Percentiles rank a stretch among this genome's conserved stretches.
Conservation (phyloP, 2,329 filamentous ascomycete species). For the Penicillium aurantiogriseum region DNA sequence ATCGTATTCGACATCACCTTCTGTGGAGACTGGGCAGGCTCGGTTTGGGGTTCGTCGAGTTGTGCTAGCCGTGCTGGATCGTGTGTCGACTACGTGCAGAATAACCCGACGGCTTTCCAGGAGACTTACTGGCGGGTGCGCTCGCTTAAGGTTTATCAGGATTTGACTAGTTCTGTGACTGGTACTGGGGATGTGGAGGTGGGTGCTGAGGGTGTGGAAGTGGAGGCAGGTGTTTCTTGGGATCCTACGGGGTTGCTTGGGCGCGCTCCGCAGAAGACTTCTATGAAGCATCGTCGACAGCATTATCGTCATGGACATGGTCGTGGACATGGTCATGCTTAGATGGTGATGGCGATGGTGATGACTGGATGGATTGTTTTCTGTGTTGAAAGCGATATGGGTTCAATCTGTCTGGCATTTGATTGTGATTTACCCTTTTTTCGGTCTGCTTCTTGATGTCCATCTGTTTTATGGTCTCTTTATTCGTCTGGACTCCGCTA, state of each 20-base stretch:
- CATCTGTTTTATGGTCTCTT: not conserved
- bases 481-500: not conserved
- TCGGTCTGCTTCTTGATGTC: not conserved
- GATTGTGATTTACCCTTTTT: not conserved
- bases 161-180: not conserved
- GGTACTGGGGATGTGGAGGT: not conserved
- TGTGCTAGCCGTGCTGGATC: conserved; percentile 62
- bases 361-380: not conserved
- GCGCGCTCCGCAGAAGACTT: conserved; percentile 2
- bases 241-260: not conserved
- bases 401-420: not conserved
- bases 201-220: too few species aligned
- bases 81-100: conserved; percentile 70
- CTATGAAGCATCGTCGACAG: conserved; percentile 15
- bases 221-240: not conserved
- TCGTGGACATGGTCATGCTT: conserved; percentile 10
- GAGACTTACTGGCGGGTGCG: conserved; percentile 78
- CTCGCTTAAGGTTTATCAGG: conserved; percentile 63
- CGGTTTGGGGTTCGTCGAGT: conserved; percentile 61
- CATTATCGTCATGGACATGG: conserved; percentile 10
- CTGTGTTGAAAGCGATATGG: not conserved
- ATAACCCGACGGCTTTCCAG: conserved; percentile 67
- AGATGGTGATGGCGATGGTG: not conserved
- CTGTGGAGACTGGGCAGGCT: conserved; percentile 83
- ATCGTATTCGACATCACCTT: conserved; percentile 76